These are phyloP conservation scores for Psilocybe cyanescens DNA, from an alignment of 768 basidiomycete genomes.

Conservation along the genomic window DNA sequence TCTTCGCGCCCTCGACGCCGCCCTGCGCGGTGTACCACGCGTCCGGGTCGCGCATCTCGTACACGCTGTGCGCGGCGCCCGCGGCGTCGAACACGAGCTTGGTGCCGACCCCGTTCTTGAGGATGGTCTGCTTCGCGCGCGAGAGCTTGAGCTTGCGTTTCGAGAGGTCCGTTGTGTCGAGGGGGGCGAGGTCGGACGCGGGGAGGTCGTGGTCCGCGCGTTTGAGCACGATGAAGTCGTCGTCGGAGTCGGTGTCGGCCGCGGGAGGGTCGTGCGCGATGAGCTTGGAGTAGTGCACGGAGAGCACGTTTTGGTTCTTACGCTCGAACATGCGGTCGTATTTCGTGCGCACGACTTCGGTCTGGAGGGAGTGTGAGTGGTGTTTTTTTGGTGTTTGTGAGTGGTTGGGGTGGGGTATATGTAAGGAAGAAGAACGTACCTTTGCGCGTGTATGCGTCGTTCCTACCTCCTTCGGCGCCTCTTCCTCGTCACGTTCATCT, in stretches of 20 bases:
- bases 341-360: conserved; percentile 74
- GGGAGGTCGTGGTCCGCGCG: conserved; percentile 83
- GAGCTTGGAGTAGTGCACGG: conserved; percentile 88
- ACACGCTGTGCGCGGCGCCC: conserved; percentile 78
- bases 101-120: conserved; percentile 62
- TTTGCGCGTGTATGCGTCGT: conserved; percentile 35
- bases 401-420: too few relatives aligned
- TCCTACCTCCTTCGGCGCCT: background rate
- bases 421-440: background rate
- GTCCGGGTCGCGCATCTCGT: conserved; percentile 81
- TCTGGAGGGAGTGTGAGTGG: conserved; percentile 22
- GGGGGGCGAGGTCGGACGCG: conserved; percentile 28
- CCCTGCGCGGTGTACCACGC: conserved; percentile 68
- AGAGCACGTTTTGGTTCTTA: conserved; percentile 92
- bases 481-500: conserved; percentile 30
- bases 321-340: conserved; percentile 98
- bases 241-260: conserved; percentile 32
- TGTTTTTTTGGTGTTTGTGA: background rate
- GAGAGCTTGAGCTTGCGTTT: conserved; percentile 85
- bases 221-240: conserved; percentile 90
- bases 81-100: conserved; percentile 93
- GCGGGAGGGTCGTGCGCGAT: conserved; percentile 64
- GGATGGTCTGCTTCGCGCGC: conserved; percentile 70
- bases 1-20: conserved; percentile 64
- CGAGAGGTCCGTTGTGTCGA: conserved; percentile 58